Base-by-base conservation (phyloP, 2,329 filamentous ascomycete species). In the Botrytis pseudocinerea region DNA sequence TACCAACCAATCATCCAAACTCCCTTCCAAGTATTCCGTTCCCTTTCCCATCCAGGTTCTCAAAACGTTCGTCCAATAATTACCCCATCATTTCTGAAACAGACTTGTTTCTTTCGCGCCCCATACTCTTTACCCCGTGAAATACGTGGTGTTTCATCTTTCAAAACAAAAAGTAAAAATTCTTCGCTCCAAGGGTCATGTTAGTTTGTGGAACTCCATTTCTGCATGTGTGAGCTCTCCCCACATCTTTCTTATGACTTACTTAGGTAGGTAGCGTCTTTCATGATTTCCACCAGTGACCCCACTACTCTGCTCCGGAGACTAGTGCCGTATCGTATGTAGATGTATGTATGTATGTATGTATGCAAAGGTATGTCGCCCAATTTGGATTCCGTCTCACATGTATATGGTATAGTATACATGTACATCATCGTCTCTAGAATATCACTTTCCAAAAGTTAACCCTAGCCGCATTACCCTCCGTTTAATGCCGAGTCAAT, bases 61-160 rank as follows among this genome's bases (percentile, higher is more conserved):
- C 51, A 22, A 51, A 66, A 48, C 28, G 28, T 35, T 38, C 40
- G 60, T 46, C 51, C 51, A 32, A 69, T 69, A 61, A 44, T 40
- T 57, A 70, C 22, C 51, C 51, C 68, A 35, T 28, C 32, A 18
- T 35, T 70, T 54, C 40, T 70, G 54, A 60, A 61, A 70, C 57
- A 61, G 8, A 44, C 68, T 44, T 20, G n/a, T 40, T 61, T 61
- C 54, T 28, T 16, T 35, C 62, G 32, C 62, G 42, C 28, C 63
- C 46, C 68, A 32, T n/a, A 38, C n/a, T 38, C 38, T n/a, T 32
- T 48, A 62, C 54, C 65, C 65, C 48, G 65, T 57, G 48, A 68
- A 68, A 57, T 68, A 68, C 65, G 65, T 68, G 65, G 65, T 68
- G 65, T 68, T 68, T 68, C 65, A 68, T 68, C 48, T 68, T 68